These are phyloP conservation scores for Eucalyptus pumila DNA, from an alignment of 345 rosid species.

Conservation along the genomic window DNA sequence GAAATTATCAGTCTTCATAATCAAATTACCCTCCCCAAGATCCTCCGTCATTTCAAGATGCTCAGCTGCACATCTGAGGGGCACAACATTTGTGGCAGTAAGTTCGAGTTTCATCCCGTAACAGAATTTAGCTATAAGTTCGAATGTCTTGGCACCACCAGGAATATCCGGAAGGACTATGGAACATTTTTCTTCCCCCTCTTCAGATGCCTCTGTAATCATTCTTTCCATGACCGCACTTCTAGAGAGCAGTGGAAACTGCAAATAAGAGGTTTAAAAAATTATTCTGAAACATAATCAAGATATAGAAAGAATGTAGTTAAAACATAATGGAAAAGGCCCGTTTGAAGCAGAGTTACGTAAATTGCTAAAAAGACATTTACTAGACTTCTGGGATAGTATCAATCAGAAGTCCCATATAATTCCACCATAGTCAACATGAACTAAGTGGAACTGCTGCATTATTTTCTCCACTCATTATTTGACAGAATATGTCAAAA, in stretches of 20 bases:
- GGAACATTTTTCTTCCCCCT: conserved; percentile 59
- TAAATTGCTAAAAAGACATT: background rate
- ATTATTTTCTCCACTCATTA: background rate
- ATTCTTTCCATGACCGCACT: conserved; percentile 85
- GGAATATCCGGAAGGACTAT: conserved; percentile 56
- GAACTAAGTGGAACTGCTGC: background rate
- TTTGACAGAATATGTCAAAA: background rate
- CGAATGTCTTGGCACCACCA: conserved; percentile 87
- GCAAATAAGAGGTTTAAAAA: conserved; percentile 6
- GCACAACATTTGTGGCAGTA: conserved; percentile 75
- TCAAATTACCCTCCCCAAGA: conserved; percentile 82
- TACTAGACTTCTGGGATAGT: background rate
- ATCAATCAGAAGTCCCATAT: background rate
- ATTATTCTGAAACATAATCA: background rate
- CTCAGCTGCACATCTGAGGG: conserved; percentile 81
- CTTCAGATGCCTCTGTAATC: conserved; percentile 69
- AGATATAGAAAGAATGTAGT: background rate
- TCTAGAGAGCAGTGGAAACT: conserved; percentile 98
- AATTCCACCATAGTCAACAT: background rate
- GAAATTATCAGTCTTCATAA: conserved; percentile 70
- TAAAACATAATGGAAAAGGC: background rate
- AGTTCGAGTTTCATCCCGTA: conserved; percentile 95
- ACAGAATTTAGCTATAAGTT: conserved; percentile 91
- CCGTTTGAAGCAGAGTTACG: background rate
- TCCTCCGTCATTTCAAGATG: conserved; percentile 91